phyloP scores from a whole-genome alignment of 345 rosid genomes.

The Acer negundo region DNA sequence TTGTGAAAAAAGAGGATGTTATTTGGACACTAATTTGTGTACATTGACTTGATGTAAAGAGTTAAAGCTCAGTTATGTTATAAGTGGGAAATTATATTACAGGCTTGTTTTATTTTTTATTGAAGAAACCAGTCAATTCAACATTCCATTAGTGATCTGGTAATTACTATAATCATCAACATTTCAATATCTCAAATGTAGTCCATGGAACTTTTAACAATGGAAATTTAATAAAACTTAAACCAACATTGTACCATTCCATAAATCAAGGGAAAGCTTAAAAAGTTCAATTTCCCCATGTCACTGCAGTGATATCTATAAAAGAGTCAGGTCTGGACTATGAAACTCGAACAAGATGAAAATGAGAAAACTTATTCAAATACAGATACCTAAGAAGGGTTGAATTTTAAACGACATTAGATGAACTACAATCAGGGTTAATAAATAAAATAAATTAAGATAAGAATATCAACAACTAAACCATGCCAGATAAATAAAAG shows the following conservation, averaged over 20 bases:
- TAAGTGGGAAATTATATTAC: neutral
- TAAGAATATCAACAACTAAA: conserved; percentile 26
- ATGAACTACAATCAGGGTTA: conserved; percentile 21
- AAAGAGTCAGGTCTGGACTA: too few species aligned
- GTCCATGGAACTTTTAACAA: neutral
- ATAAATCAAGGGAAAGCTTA: too few species aligned
- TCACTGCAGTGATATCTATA: too few species aligned
- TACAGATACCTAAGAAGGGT: too few species aligned
- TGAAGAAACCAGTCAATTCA: too few species aligned
- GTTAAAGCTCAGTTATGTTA: neutral
- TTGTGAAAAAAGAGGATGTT: neutral
- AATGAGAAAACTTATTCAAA: too few species aligned
- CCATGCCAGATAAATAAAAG: conserved; percentile 29
- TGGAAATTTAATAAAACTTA: too few species aligned
- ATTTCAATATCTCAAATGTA: neutral
- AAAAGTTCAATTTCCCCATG: too few species aligned
- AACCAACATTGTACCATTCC: too few species aligned
- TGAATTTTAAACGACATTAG: conserved; percentile 11
- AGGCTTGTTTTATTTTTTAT: neutral
- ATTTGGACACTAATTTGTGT: neutral
- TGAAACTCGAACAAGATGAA: too few species aligned
- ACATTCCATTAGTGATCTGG: too few species aligned
- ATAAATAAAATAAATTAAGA: conserved; percentile 17
- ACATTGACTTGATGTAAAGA: conserved; percentile 13
- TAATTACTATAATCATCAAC: too few species aligned